phyloP scores from a whole-genome alignment of 1,284 basidiomycete species.

The Rhizopogon hawkerae region DNA sequence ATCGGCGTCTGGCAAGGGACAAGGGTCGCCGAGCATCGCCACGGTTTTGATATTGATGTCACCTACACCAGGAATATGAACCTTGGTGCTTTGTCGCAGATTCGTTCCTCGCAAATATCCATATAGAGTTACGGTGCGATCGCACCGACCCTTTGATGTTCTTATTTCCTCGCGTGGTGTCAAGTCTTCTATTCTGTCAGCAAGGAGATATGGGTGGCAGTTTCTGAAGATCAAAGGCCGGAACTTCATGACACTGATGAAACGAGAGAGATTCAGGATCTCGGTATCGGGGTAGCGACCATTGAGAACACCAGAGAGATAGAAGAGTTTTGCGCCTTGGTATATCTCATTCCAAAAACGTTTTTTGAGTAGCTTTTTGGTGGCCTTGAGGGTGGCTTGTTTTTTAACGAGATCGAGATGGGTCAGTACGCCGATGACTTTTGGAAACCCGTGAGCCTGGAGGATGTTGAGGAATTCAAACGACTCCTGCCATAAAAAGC shows the following conservation, averaged over 20 bases:
- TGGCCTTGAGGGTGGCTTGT: slow-evolving; percentile 75
- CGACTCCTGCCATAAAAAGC: slow-evolving; percentile 66
- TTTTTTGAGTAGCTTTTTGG: slow-evolving; percentile 94
- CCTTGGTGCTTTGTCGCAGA: slow-evolving; percentile 70
- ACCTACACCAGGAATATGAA: slow-evolving; percentile 94
- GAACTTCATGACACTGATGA: slow-evolving; percentile 99
- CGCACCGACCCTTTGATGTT: slow-evolving; percentile 73
- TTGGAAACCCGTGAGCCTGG: slow-evolving; percentile 96
- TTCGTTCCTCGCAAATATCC: slow-evolving; percentile 94
- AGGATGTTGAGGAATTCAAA: slow-evolving; percentile 98
- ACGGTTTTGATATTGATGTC: slow-evolving; percentile 75
- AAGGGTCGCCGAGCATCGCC: slow-evolving; percentile 81
- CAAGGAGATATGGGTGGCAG: slow-evolving; percentile 91
- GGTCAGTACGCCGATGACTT: slow-evolving; percentile 93
- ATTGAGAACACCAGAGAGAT: slow-evolving; percentile 95
- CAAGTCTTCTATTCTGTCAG: slow-evolving; percentile 92
- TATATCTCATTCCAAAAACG: slow-evolving; percentile 99
- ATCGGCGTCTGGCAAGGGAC: slow-evolving; percentile 86
- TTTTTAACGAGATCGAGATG: slow-evolving; percentile 98
- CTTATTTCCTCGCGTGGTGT: slow-evolving; percentile 84
- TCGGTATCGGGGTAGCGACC: slow-evolving; percentile 97
- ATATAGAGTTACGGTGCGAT: slow-evolving; percentile 88
- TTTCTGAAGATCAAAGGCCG: slow-evolving; percentile 96
- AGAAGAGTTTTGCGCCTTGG: slow-evolving; percentile 97
- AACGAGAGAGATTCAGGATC: slow-evolving; percentile 91